Evolutionary conservation across 345 rosid genomes (phyloP), one percentile per base, ranked within the genome.

Genomic region (Citrus hindsii): DNA sequence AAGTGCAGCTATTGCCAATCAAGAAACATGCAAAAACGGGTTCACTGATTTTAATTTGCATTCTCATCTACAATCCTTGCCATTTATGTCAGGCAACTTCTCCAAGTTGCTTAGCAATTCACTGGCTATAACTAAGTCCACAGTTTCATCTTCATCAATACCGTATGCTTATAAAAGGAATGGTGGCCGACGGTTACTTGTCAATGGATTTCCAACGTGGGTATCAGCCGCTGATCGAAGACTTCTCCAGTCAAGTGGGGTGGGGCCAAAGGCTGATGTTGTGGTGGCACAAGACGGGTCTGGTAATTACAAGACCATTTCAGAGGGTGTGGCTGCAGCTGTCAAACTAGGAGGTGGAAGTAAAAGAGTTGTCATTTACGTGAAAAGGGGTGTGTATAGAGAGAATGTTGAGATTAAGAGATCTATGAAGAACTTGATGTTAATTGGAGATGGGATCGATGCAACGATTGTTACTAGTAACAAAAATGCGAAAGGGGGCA

Each of bases 231-330:
- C 86, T 0, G 97, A 93, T 22, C 82, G 95, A 64, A 87, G 75
- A 78, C 95, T 95, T 40, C 87, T 95, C 14, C 90, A 89, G 76
- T 67, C 77, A 5, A 48, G 63, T 0, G 68, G 55, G 33, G 78
- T 66, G 22, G 75, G 83, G 2, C 60, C 78, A 0, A 85, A 82
- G 72, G 91, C 90, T 3, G 86, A 93, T 81, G 27, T 92, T 33
- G 94, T 93, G 77, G 98, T 95, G 83, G 95, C 98, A 5, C 85
- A 92, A 75, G 98, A 95, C 28, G 98, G 98, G 30, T 86, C 98
- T 0, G 98, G 98, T 7, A 72, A 86, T 7, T 93, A 84, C 78
- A 84, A 81, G 82, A 88, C 89, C 69, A 91, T 95, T 51, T 76
- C 89, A 0, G 87, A 90, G 69, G 98, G 95, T 0, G 87, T 93